These are phyloP conservation scores for Saururus chinensis DNA, from an alignment of 164 flowering plant genomes.

Conservation along the genomic window DNA sequence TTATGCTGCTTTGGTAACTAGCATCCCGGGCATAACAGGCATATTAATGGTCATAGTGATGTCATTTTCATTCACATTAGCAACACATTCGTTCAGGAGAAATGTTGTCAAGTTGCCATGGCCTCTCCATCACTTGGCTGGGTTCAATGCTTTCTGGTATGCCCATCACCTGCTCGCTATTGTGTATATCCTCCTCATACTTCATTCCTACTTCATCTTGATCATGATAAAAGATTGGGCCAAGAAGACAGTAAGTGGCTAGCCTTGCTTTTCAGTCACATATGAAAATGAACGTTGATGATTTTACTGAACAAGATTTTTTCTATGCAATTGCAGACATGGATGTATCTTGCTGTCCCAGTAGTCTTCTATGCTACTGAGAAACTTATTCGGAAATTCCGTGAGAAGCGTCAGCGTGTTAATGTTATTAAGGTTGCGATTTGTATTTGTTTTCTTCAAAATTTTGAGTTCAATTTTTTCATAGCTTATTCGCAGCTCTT, in stretches of 20 bases:
- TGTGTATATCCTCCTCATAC: constrained; percentile 49
- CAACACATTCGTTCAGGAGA: constrained; percentile 63
- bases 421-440: constrained; percentile 47
- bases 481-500: neutral
- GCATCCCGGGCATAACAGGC: constrained; percentile 46
- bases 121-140: constrained; percentile 60
- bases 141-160: constrained; percentile 97
- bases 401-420: constrained; percentile 35
- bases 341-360: constrained; percentile 80
- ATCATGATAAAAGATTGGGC: constrained; percentile 48
- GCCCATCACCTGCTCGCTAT: constrained; percentile 80
- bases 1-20: constrained; percentile 26
- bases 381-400: constrained; percentile 27
- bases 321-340: constrained; percentile 52
- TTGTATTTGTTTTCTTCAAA: neutral
- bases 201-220: constrained; percentile 61
- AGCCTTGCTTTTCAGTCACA: neutral
- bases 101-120: constrained; percentile 64
- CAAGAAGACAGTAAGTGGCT: constrained; percentile 54
- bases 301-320: neutral
- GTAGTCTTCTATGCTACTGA: constrained; percentile 51
- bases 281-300: neutral
- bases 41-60: constrained; percentile 56
- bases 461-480: too few relatives aligned
- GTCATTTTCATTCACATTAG: constrained; percentile 63